Base-by-base conservation (phyloP, 2,329 filamentous ascomycete genomes). In the Clonostachys byssicola region DNA sequence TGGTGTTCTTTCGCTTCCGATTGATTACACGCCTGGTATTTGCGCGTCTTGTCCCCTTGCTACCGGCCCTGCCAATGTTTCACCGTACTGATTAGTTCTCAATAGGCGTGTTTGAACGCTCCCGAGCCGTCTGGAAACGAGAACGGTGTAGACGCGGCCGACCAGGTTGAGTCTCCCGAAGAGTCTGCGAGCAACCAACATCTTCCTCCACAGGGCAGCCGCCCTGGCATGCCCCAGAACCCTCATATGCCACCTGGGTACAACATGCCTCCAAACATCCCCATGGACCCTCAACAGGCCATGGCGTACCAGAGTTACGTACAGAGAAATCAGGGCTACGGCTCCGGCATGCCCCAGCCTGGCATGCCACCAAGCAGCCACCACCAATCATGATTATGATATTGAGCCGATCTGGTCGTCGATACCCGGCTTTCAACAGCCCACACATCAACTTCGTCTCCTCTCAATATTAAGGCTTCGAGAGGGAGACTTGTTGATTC, bases 71-170 rank as follows among this genome's bases (percentile, higher is more conserved):
- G 33, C 16, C 14, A 18, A 40, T 41, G 18, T 20, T 23, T 40
- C 30, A 35, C 16, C 43, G 36, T n/a, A 23, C 17, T 17, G 40
- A 30, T 9, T 30, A 9, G 6, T 43, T 16, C 57, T 50, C 20
- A 47, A n/a, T 58, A 97, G 92, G 92, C 94, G 45, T 99, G 94
- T 65, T 73, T 99, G 51, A 99, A 99, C 67, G 94, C 94, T 17
- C 94, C 94, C 40, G 94, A 99, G 68, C 92, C 92, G 20, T 81
- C 84, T 34, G 88, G 88, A 61, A 85, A 83, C 60, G 89, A 95
- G 63, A 91, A 91, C 58, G 88, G 88, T 45, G 86, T 89, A 52
- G 87, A 92, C 54, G 86, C 87, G 54, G 71, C 76, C 52, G 86
- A 88, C 56, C 82, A 87, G 54, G 87, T 90, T 60, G 91, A 96